Evolutionary conservation across 2,329 filamentous ascomycete genomes (phyloP), one percentile per base, ranked within the genome.

Genomic region (Clonostachys rosea): DNA sequence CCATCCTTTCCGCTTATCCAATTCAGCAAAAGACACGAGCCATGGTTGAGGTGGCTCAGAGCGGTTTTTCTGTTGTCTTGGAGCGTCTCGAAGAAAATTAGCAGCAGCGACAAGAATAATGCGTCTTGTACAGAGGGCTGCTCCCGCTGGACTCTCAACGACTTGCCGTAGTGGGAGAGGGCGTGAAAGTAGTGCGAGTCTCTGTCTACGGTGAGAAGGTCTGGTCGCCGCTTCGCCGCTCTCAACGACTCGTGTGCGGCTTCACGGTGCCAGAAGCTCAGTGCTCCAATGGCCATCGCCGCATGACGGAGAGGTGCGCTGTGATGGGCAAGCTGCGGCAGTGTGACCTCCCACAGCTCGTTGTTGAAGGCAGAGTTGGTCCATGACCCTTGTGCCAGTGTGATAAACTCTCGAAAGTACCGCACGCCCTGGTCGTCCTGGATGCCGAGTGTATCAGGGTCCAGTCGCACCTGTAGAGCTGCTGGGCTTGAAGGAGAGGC

Each of bases 41-140:
- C 64, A 40, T 67, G 65, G 16, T 67, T 67, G 5, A 67, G 51
- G 42, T 67, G 64, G n/a, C 60, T 55, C 14, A 67, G 43, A 0
- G 63, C 64, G 8, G 59, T 59, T 35, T 59, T 62, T 8, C 50
- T 53, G 14, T 63, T 58, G 3, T 60, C 64, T 9, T 62, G 48
- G 0, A 67, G 47, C 0, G 49, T 58, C 34, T 67, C 64, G 13
- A 67, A 67, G 12, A 55, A 59, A 0, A 67, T 42, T 1, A 61
- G 50, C 5, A 67, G 40, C 0, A 67, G 44, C 0, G 64, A 66
- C 1, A 67, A 47, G 7, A 67, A 61, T 0, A 66, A 44, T 0
- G 62, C 54, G n/a, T 63, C 59, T 5, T 58, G 61, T 5, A 63
- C 34, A 2, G 62, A 61, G 33, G 50, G 41, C 0, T 54, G 51